These are phyloP conservation scores for Nitzschia inconspicua DNA, from an alignment of 108 stramenopile species.

Conservation along the genomic window DNA sequence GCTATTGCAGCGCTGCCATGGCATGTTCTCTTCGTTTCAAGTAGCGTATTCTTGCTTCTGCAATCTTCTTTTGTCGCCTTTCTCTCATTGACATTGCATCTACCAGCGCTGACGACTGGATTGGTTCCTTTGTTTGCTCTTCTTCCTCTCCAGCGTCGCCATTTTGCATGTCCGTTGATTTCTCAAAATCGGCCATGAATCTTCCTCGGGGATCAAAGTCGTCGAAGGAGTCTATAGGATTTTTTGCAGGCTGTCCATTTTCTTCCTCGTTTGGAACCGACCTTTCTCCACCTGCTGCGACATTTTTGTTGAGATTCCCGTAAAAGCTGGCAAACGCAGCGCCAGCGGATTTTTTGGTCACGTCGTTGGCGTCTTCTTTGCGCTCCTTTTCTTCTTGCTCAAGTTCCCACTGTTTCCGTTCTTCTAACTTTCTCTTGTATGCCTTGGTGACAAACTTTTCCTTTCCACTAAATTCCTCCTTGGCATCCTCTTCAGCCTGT, in stretches of 20 bases:
- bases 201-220: constrained; percentile 4
- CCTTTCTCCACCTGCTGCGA: constrained; percentile 11
- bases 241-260: neutral
- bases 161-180: neutral
- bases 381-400: constrained; percentile 50
- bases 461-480: constrained; percentile 60
- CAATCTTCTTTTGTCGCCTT: constrained; percentile 34
- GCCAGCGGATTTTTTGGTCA: too few species aligned
- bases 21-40: constrained; percentile 30
- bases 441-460: constrained; percentile 77
- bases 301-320: constrained; percentile 57
- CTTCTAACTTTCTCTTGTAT: constrained; percentile 70
- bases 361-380: constrained; percentile 59
- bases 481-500: constrained; percentile 48
- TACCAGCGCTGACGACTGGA: too few species aligned
- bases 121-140: neutral
- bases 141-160: neutral
- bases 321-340: too few species aligned
- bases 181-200: constrained; percentile 28
- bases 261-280: neutral
- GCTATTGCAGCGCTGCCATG: constrained; percentile 10
- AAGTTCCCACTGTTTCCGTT: constrained; percentile 63
- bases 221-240: constrained; percentile 5
- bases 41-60: constrained; percentile 38
- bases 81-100: constrained; percentile 10